Base-by-base conservation (phyloP, 257 asterid genomes). In the Verbena officinalis region DNA sequence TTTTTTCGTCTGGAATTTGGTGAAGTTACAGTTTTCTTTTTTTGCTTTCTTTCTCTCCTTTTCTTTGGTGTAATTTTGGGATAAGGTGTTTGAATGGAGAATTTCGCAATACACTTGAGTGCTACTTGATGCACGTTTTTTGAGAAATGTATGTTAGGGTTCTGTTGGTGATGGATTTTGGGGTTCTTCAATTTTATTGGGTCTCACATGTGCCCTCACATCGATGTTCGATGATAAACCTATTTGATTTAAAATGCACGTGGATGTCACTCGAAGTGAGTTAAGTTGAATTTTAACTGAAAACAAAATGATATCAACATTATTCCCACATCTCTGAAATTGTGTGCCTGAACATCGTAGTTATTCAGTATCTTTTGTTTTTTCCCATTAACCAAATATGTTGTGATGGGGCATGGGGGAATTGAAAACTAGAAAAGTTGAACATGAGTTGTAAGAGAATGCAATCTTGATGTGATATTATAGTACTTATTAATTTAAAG, bases 121-220 rank as follows among this genome's bases (percentile, higher is more conserved):
- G 44, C 51, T 24, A 20, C 11, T 39, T 0, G 68, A 46, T 55
- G 53, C 52, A 4, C 49, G 14, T n/a, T 52, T 27, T 59, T 42
- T 20, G 64, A 54, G 36, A 17, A 49, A 39, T 75, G 48, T 14
- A n/a, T 39, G 9, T 68, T 71, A 57, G 71, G 59, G 68, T 72
- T 73, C 57, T 53, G 51, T 31, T 53, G 51, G 27, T 71, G 65
- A 50, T 12, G 59, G 60, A 23, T 63, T 67, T 62, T 31, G 68
- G 50, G 42, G 36, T 20, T 14, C 23, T 20, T 34, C 39, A 22
- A 21, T 51, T 44, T 9, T 22, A 24, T 49, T 64, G 67, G 72
- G 72, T 19, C 59, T 39, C 57, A n/a, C 62, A 45, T 68, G 20
- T 7, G 65, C 12, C 56, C 63, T 14, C 24, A 52, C 46, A n/a